These are phyloP conservation scores for Moesziomyces aphidis DNA, from an alignment of 1,284 basidiomycete species.

Conservation along the genomic window DNA sequence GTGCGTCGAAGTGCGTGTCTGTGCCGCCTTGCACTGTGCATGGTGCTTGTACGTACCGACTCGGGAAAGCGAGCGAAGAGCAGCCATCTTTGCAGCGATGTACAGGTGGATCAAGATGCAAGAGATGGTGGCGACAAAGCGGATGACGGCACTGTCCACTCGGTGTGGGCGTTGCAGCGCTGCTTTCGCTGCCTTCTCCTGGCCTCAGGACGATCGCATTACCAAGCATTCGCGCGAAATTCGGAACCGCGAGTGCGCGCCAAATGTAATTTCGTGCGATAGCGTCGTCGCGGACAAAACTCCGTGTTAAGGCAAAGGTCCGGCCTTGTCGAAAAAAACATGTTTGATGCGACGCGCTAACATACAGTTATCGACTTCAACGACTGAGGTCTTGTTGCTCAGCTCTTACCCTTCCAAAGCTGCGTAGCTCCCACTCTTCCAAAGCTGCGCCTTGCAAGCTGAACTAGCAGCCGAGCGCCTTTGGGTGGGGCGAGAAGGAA, in stretches of 20 bases:
- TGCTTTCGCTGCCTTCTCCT: background rate
- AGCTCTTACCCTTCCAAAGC: no score
- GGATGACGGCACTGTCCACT: slow-evolving; percentile 1
- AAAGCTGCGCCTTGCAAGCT: no score
- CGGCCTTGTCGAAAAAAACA: background rate
- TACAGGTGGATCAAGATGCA: background rate
- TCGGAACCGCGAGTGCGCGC: slow-evolving; percentile 38
- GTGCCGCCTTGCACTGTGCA: no score
- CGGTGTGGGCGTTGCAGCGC: slow-evolving; percentile 10
- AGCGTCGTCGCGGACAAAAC: no score
- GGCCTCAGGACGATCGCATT: slow-evolving; percentile 31
- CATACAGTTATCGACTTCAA: no score
- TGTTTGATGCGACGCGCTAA: no score
- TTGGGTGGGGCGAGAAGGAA: background rate
- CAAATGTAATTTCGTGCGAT: slow-evolving; percentile 14
- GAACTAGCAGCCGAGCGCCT: background rate
- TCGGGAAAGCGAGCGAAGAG: slow-evolving; percentile 44
- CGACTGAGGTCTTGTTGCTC: no score
- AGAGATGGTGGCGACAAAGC: slow-evolving; percentile 16
- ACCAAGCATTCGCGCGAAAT: slow-evolving; percentile 31
- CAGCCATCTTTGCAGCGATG: slow-evolving; percentile 30
- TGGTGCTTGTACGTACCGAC: slow-evolving; percentile 32
- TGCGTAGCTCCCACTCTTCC: no score
- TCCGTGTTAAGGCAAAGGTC: no score
- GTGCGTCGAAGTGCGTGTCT: background rate